Conservation (phyloP, 306 rosid genomes). For the Boehmeria nivea region DNA sequence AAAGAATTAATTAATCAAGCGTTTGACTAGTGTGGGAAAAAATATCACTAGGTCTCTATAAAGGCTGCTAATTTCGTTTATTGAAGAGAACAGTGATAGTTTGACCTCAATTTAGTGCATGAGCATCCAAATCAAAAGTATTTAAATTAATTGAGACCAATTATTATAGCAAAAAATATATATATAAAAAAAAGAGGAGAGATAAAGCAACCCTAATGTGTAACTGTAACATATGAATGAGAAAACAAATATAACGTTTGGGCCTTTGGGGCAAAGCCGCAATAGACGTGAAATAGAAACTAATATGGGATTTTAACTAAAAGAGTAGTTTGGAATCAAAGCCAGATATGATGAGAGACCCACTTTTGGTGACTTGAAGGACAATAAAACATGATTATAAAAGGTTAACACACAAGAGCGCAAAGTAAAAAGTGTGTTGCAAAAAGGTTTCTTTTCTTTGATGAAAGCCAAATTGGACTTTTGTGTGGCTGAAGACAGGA, state of each 20-base stretch:
- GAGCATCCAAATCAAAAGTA: no score
- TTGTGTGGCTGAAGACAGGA: conserved; percentile 46
- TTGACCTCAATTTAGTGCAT: no score
- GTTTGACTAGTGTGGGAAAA: neutral
- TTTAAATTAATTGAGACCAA: no score
- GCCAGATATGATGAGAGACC: conserved; percentile 19
- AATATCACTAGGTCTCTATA: neutral
- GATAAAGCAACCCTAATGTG: no score
- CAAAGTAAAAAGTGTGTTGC: neutral
- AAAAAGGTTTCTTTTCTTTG: conserved; percentile 16
- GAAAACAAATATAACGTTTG: no score
- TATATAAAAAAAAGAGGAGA: no score
- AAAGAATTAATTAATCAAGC: no score
- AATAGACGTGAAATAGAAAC: no score
- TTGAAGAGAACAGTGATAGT: neutral
- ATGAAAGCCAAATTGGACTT: conserved; percentile 42
- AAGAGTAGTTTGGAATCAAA: conserved; percentile 14
- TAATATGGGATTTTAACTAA: no score
- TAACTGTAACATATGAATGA: no score
- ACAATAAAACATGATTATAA: neutral
- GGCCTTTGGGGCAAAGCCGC: no score
- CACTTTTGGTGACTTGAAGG: conserved; percentile 9
- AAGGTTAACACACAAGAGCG: neutral
- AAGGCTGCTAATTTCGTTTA: conserved; percentile 1
- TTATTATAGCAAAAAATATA: no score